Conservation (phyloP, 1,284 basidiomycete species). For the Hemileia vastatrix region DNA sequence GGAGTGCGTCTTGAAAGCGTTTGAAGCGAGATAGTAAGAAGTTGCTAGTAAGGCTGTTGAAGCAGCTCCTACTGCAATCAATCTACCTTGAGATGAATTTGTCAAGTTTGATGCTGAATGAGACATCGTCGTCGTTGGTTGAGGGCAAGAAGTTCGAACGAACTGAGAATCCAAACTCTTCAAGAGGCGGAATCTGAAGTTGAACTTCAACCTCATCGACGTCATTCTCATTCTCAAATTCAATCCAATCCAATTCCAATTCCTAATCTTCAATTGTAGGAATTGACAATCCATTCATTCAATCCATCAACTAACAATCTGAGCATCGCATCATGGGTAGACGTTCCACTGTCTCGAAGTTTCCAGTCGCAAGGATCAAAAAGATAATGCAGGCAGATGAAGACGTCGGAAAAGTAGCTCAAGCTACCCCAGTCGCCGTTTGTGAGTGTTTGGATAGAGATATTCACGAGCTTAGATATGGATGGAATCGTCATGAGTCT, state of each 20-base stretch:
- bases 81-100: not conserved
- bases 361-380: constrained; percentile 72
- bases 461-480: not conserved
- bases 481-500: no score
- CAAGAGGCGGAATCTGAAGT: no score
- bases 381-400: constrained; percentile 99
- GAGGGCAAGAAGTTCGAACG: no score
- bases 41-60: not conserved
- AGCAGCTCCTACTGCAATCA: not conserved
- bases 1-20: not conserved
- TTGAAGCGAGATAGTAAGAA: not conserved
- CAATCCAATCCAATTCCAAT: no score
- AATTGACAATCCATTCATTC: no score
- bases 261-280: no score
- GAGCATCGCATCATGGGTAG: constrained; percentile 32
- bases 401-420: constrained; percentile 96
- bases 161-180: no score
- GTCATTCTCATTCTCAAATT: no score
- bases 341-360: constrained; percentile 37
- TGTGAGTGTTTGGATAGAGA: constrained; percentile 56
- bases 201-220: no score
- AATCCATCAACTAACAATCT: no score
- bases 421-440: constrained; percentile 91
- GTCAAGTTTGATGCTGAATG: no score
- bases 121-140: no score